Base-by-base conservation (phyloP, 108 stramenopile genomes). In the Chaetoceros tenuissimus region DNA sequence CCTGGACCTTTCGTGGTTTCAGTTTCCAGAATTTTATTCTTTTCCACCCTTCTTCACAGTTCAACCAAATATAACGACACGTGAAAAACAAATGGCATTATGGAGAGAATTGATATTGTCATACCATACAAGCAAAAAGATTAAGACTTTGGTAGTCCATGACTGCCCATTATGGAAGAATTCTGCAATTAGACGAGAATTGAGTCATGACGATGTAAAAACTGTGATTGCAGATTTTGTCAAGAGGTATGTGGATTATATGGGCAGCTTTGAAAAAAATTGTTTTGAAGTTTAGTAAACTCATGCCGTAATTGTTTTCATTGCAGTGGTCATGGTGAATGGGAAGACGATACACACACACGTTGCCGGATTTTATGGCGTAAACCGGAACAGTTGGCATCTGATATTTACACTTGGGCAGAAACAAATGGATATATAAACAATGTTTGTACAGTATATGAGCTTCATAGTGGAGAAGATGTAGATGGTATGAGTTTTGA, bases 1-100 rank as follows among this genome's bases (percentile, higher is more conserved):
- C n/a, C n/a, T n/a, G n/a, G n/a, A n/a, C n/a, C n/a, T n/a, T 57
- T 24, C 22, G 3, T 45, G 3, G 8, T 40, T 20, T 17, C 58
- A 93, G 87, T 84, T 69, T 48, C 91, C 91, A 20, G 85, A 93
- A 64, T 89, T 89, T 47, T 94, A 89, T 59, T 66, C 69, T 46
- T 94, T 94, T 50, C 92, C 92, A 30, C 92, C 92, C 16, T 94
- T 94, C 67, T 94, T 86, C 53, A 94, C 92, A 0, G 78, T 94
- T 31, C 92, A 94, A 69, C 92, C 92, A 23, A 82, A 84, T 13
- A 34, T 84, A 48, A 51, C 73, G 1, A 89, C 85, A 0, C 63
- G 73, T 22, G 79, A 89, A 61, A 94, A 94, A 45, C 92, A 94
- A 72, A 53, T 94, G 57, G 82, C 69, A 16, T 61, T 89, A 54